Evolutionary conservation across 164 flowering plant genomes (phyloP), one percentile per base, ranked within the genome.

Genomic region (Aristolochia contorta): DNA sequence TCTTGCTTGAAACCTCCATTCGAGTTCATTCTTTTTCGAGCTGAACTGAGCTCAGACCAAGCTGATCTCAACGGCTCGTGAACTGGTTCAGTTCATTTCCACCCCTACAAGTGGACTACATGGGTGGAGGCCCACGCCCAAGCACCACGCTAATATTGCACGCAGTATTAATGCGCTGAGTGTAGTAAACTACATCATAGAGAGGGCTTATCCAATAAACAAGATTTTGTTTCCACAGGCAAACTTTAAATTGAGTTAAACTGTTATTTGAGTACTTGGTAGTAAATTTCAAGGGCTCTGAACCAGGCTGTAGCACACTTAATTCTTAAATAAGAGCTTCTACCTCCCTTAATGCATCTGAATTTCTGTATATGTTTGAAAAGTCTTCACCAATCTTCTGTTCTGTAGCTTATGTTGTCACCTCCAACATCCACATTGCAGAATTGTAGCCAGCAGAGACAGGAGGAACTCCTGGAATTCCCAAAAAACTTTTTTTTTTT

Each of bases 351-450:
- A 30, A 89, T 46, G 77, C 87, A 54, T 70, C 72, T 57, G 96
- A 91, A 45, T 78, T 75, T 58, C 33, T 72, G 74, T 89, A 91
- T 49, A 79, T 53, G 33, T 70, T 66, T 1, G 91, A 83, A 67
- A 91, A 86, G 71, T 91, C 95, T 56, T 54, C 51, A 24, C 83
- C 84, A 54, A 86, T 67, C 66, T 63, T 82, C 62, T 72, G 79
- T 67, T 91, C 98, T 49, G 75, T 61, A 46, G 86, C 82, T 47
- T 86, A 74, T 32, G 92, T 89, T 64, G 77, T 89, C 63, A 88
- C 69, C 74, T 91, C 96, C 49, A 91, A 89, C 92, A 91, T 82
- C 98, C 98, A 91, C 52, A 95, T 89, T 21, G 98, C 98, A 37
- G 98, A 96, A 77, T 89, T 91, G 62, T 85, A 89, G 22, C 86